Base-by-base conservation (phyloP, 140 eudicot genomes). In the Cichorium intybus region DNA sequence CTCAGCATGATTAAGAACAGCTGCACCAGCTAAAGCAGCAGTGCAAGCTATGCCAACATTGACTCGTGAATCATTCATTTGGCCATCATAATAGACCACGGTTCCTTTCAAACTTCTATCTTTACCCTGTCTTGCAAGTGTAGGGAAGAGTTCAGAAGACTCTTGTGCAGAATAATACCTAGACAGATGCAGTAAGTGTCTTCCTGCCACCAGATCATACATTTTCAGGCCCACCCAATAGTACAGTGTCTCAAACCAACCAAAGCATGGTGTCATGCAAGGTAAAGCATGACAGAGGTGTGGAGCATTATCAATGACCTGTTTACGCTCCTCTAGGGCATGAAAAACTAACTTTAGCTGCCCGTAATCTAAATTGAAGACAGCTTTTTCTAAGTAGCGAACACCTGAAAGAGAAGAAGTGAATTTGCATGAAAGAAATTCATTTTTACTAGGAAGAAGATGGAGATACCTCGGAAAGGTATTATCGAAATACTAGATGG, bases 181-280 rank as follows among this genome's bases (percentile, higher is more conserved):
- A 2, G 98, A 92, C 41, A 92, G 62, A 77, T 92, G 98, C 16
- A 92, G 89, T 69, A 92, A 70, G 21, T 69, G 91, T 29, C 85
- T 33, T 17, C 96, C 95, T 62, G 98, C 98, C 45, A 92, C 96
- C 47, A 92, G 70, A 85, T 92, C 98, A 71, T 92, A 92, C 75
- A 88, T 65, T 77, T 92, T 92, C 81, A 92, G 69, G 59, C 98
- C 98, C 46, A 66, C 70, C 98, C 98, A 92, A 73, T 72, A 92
- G 77, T 92, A 92, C 8, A 92, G 18, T 35, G 79, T 92, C 73
- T 92, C 98, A 64, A 92, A 92, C 98, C 95, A 85, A 73, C 77
- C 79, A 81, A 85, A 92, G 68, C 98, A 92, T 50, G 98, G 98
- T 22, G 98, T 92, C 98, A 92, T 92, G 82, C 98, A 92, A 15